Evolutionary conservation across 768 basidiomycete genomes (phyloP), one percentile per base, ranked within the genome.

Genomic region (Boletus sensibilis): DNA sequence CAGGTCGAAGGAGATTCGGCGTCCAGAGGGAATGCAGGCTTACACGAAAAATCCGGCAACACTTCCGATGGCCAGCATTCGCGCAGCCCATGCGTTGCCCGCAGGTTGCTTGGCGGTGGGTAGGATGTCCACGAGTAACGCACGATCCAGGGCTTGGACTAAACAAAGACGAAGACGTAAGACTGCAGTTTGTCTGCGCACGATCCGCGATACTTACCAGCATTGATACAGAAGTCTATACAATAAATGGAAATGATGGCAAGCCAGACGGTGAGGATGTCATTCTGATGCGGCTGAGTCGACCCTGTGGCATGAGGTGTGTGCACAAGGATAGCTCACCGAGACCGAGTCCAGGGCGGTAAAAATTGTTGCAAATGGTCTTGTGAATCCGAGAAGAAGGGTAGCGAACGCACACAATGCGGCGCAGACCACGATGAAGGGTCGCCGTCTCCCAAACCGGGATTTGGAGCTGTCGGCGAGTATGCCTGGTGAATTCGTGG

Each of bases 21-120:
- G 37, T 18, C 9, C 3, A 10, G 50, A 39, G 8, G 20, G 2
- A 13, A 43, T n/a, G 34, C 3, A 8, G 53, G 34, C 90, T 62
- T 62, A 94, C 94, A 92, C 78, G 65, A 90, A 96, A 71, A 94
- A 96, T 0, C 94, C 94, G 2, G 85, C 76, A 0, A 96, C 87
- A 53, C 90, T 86, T 12, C 95, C 95, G 27, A 94, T 65, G 1
- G 91, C 92, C 43, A 90, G 75, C 92, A 97, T 95, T n/a, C 89
- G 77, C 1, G 91, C 92, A 1, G 93, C 95, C 95, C 95, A 98
- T 0, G 95, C 95, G 67, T 95, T 97, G 1, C 90, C 94, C 10
- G 81, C 76, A 7, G 94, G 85, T 69, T 98, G 95, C 25, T 83
- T 77, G 1, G 80, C 68, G 0, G 88, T 75, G 0, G 93, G 87